Base-by-base conservation (phyloP, 495 filamentous ascomycete genomes). In the Xylaria cubensis region DNA sequence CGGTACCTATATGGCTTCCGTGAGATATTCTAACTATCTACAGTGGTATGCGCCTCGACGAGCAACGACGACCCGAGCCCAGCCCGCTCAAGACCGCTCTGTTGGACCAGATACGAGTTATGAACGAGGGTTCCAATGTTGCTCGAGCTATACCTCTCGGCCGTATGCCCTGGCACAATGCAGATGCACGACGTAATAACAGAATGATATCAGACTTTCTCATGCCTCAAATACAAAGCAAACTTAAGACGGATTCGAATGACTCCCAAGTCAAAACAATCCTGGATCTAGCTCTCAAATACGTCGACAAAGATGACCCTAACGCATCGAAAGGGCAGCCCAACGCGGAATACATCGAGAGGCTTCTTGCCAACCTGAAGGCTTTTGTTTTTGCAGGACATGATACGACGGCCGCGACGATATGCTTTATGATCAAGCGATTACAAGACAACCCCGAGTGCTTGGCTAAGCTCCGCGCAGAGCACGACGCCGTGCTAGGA, bases 311-410 rank as follows among this genome's bases (percentile, higher is more conserved):
- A 64, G 76, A 78, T 39, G 71, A 72, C 51, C 48, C 73, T 0
- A 69, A 63, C 55, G 70, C 76, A 10, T 74, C 73, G 4, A 71
- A 34, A n/a, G 73, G 68, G 21, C 73, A 77, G 58, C 76, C 58
- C 34, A 74, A 74, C 59, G 71, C 64, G 1, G 65, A 64, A 36
- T 80, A 77, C 42, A 24, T 80, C 26, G 73, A 77, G 10, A 72
- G 55, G 12, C 67, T 80, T 9, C 62, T 80, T 24, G 63, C 76
- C 34, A 79, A 79, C 53, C 67, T 81, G 32, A 80, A 80, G 56
- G 77, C 79, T 1, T 85, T 85, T 69, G 76, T 86, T 17, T 81
- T 83, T 29, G 85, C 80, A 0, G 84, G 85, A n/a, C 80, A 84
- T 73, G 85, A 86, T 68, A 84, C 84, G 0, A 86, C 84, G 1